phyloP scores from a whole-genome alignment of 2,329 filamentous ascomycete genomes.

The Aotearoamyces nothofagi region DNA sequence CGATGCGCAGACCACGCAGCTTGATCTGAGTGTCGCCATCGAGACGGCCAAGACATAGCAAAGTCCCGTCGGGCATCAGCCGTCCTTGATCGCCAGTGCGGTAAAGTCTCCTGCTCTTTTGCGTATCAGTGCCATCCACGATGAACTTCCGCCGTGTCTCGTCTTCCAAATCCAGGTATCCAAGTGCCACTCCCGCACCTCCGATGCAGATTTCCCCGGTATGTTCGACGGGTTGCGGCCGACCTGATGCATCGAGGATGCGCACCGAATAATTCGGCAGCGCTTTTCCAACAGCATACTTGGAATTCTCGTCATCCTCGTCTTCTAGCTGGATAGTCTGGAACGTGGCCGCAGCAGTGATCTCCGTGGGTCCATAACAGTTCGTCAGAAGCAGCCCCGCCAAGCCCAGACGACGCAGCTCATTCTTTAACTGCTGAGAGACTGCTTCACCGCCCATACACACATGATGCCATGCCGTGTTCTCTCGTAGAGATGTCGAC shows the following conservation, averaged over 20 bases:
- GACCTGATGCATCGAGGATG: constrained; percentile 23
- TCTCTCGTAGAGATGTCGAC: neutral
- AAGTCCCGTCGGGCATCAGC: constrained; percentile 12
- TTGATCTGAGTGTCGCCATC: constrained; percentile 44
- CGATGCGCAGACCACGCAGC: constrained; percentile 44
- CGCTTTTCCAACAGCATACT: neutral
- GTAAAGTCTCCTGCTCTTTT: neutral
- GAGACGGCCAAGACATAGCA: constrained; percentile 18
- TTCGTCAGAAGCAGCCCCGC: constrained; percentile 8
- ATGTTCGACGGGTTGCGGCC: constrained; percentile 23
- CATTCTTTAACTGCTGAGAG: constrained; percentile 11
- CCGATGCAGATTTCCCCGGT: constrained; percentile 27
- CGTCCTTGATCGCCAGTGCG: constrained; percentile 18
- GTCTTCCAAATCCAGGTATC: constrained; percentile 18
- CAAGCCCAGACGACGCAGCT: constrained; percentile 8
- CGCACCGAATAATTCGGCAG: constrained; percentile 13
- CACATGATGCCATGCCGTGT: constrained; percentile 9
- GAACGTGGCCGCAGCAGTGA: constrained; percentile 6
- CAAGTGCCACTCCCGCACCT: constrained; percentile 21
- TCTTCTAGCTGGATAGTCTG: constrained; percentile 9
- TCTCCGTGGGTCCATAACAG: constrained; percentile 7
- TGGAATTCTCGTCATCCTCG: constrained; percentile 5
- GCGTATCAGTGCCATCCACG: neutral
- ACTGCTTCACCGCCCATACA: constrained; percentile 14
- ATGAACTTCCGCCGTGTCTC: constrained; percentile 1